Evolutionary conservation across 2,329 filamentous ascomycete species (phyloP).

Genomic region (Graphilbum sp.): DNA sequence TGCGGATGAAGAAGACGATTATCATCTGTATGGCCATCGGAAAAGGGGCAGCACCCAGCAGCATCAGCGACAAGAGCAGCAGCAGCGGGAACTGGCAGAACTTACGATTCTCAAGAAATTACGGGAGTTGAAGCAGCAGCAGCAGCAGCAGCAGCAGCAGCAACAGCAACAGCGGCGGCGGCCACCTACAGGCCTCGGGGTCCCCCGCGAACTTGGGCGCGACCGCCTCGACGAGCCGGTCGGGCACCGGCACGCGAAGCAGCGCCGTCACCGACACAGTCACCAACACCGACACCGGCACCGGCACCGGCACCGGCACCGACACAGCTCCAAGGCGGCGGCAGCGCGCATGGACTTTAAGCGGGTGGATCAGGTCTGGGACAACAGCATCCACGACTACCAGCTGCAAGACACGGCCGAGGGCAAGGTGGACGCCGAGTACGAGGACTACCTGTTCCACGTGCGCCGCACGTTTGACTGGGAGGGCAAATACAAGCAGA

Average conservation of each 20-base stretch:
- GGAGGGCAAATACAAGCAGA: slow-evolving; percentile 62
- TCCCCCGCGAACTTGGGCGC: too few relatives aligned
- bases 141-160: slow-evolving; percentile 2
- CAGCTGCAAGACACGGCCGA: slow-evolving; percentile 39
- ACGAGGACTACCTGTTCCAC: slow-evolving; percentile 69
- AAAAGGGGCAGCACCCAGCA: slow-evolving; percentile 1
- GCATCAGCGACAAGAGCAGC: slow-evolving; percentile 1
- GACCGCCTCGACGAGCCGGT: too few relatives aligned
- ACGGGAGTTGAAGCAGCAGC: background rate
- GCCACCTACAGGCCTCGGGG: too few relatives aligned
- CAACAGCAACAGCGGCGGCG: background rate
- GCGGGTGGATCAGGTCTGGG: slow-evolving; percentile 39
- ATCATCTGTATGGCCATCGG: background rate
- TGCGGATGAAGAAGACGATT: slow-evolving; percentile 6
- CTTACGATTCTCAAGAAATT: background rate
- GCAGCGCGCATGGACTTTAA: slow-evolving; percentile 25
- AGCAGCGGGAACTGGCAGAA: slow-evolving; percentile 10
- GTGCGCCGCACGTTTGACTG: slow-evolving; percentile 70
- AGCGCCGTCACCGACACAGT: too few relatives aligned
- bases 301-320: too few relatives aligned
- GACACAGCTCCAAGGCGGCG: too few relatives aligned
- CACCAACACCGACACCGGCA: too few relatives aligned
- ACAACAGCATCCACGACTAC: slow-evolving; percentile 30
- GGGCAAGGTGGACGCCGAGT: slow-evolving; percentile 31
- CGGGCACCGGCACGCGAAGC: too few relatives aligned